phyloP scores from a whole-genome alignment of 2,329 filamentous ascomycete species.

The Dactylellina leptospora region DNA sequence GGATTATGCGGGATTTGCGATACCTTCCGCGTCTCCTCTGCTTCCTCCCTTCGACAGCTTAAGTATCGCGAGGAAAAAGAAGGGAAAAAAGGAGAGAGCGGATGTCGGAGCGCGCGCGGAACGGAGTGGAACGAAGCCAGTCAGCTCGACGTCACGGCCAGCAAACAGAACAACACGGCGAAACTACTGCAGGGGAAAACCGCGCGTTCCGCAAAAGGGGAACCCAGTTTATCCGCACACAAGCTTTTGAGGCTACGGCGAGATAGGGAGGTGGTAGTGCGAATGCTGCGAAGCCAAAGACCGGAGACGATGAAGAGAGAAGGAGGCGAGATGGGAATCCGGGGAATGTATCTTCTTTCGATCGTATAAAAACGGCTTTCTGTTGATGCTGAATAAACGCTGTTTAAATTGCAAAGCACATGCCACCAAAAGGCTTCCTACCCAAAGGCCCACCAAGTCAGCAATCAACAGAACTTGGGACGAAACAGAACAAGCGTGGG shows the following conservation, averaged over 20 bases:
- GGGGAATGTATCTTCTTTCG: background rate
- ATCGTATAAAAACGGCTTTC: constrained; percentile 2
- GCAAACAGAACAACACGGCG: constrained; percentile 17
- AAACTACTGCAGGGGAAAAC: constrained; percentile 23
- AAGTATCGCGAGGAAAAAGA: background rate
- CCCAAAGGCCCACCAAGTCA: constrained; percentile 8
- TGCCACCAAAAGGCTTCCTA: constrained; percentile 9
- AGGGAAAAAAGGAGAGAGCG: background rate
- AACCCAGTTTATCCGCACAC: constrained; percentile 9
- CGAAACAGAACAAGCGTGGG: constrained; percentile 26
- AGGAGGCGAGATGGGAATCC: background rate
- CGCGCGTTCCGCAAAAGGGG: constrained; percentile 22
- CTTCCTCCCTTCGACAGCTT: too few species aligned
- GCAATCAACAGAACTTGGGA: constrained; percentile 31
- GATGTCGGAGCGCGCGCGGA: constrained; percentile 5
- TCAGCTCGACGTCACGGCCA: constrained; percentile 20
- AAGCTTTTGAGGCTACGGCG: constrained; percentile 6
- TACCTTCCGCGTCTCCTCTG: too few species aligned
- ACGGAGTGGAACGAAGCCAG: constrained; percentile 21
- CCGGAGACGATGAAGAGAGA: constrained; percentile 1
- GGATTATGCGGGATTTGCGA: background rate
- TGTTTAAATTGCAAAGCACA: constrained; percentile 40
- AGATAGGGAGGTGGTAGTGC: constrained; percentile 12
- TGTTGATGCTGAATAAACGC: constrained; percentile 35
- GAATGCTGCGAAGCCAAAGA: constrained; percentile 1